phyloP scores from a whole-genome alignment of 2,329 filamentous ascomycete species.

The Aureobasidium sp. region DNA sequence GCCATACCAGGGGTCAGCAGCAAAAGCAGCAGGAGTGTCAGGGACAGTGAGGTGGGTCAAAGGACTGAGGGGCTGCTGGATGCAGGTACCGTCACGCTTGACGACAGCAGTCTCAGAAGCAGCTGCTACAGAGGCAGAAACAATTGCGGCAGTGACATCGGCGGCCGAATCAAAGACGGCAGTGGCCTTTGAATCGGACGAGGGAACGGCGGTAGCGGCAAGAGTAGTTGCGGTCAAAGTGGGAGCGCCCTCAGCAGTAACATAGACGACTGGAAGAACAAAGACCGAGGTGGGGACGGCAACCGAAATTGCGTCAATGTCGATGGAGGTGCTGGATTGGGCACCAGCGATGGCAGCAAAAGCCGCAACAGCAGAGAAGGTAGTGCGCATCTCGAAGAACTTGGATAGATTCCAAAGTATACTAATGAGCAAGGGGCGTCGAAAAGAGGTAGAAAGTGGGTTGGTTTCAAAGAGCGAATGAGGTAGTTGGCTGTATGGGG shows the following conservation, averaged over 20 bases:
- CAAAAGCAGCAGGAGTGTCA: slow-evolving; percentile 18
- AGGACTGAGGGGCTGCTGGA: slow-evolving; percentile 4
- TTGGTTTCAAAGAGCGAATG: slow-evolving; percentile 5
- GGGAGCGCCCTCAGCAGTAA: slow-evolving; percentile 1
- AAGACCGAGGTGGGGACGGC: slow-evolving; percentile 4
- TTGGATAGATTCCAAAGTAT: neutral
- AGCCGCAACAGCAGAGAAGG: slow-evolving; percentile 7
- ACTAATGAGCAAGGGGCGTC: neutral
- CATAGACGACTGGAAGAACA: slow-evolving; percentile 11
- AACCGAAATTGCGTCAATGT: slow-evolving; percentile 5
- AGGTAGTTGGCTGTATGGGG: slow-evolving; percentile 1
- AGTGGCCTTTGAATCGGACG: slow-evolving; percentile 1
- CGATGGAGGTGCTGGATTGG: neutral
- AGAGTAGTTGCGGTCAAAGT: slow-evolving; percentile 9
- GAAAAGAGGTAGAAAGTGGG: slow-evolving; percentile 1
- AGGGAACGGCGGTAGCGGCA: neutral
- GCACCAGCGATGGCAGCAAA: slow-evolving; percentile 6
- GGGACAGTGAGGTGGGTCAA: neutral
- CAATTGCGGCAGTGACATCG: neutral
- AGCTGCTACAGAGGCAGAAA: neutral
- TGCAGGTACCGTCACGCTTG: slow-evolving; percentile 8
- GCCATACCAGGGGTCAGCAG: slow-evolving; percentile 11
- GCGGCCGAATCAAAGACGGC: slow-evolving; percentile 9
- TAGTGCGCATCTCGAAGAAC: neutral
- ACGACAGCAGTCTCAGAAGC: neutral